Evolutionary conservation across 2,329 filamentous ascomycete species (phyloP).

Genomic region (Pezicula rhizophila): DNA sequence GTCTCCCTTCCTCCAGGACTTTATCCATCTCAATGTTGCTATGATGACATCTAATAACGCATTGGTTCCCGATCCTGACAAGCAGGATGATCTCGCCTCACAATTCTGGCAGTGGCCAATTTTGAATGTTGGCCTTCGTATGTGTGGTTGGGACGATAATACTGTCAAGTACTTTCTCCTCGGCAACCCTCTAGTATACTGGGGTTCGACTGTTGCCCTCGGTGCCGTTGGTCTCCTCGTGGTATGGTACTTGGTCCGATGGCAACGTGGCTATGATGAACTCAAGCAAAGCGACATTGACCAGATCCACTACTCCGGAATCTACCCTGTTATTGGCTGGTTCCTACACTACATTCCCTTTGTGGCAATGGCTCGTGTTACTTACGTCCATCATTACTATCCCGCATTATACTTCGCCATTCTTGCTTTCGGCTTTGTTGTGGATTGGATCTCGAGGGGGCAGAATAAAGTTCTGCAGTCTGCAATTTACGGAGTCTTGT

Average conservation of each 20-base stretch:
- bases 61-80: slow-evolving; percentile 93
- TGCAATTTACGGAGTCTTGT: slow-evolving; percentile 67
- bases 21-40: slow-evolving; percentile 94
- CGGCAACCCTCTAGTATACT: slow-evolving; percentile 94
- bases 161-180: slow-evolving; percentile 98
- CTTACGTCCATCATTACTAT: slow-evolving; percentile 99
- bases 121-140: slow-evolving; percentile 88
- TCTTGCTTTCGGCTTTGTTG: slow-evolving; percentile 76
- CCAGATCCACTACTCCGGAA: slow-evolving; percentile 85
- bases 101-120: slow-evolving; percentile 99
- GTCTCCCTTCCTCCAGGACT: slow-evolving; percentile 96
- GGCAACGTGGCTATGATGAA: slow-evolving; percentile 90
- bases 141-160: slow-evolving; percentile 97
- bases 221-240: slow-evolving; percentile 67
- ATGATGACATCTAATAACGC: slow-evolving; percentile 99
- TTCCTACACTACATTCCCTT: slow-evolving; percentile 95
- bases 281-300: slow-evolving; percentile 77
- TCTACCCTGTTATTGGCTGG: slow-evolving; percentile 93
- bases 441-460: slow-evolving; percentile 74
- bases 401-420: slow-evolving; percentile 97
- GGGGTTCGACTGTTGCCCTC: slow-evolving; percentile 80
- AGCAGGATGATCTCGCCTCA: slow-evolving; percentile 96
- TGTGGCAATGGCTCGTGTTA: slow-evolving; percentile 95
- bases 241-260: slow-evolving; percentile 81
- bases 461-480: slow-evolving; percentile 59